Percentiles rank a stretch among this genome's conserved stretches.
Evolutionary conservation across 2,329 filamentous ascomycete genomes (phyloP).

Genomic region (Calonectria multiphialidica): DNA sequence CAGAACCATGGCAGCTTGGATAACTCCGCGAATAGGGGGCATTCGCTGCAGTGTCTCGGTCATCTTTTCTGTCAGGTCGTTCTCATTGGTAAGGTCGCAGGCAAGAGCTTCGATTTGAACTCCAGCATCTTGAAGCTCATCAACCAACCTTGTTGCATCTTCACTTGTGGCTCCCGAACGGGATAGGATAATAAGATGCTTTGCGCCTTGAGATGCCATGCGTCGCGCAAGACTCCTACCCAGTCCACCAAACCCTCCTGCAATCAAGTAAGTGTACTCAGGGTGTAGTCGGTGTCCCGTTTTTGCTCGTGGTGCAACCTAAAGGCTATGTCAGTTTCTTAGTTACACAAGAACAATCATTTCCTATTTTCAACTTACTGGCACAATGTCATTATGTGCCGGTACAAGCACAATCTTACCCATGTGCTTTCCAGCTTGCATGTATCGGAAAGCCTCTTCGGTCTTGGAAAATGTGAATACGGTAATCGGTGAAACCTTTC

Average conservation of each 20-base stretch:
- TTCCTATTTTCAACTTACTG: background rate
- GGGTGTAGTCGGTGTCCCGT: background rate
- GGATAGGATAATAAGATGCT: conserved; percentile 44
- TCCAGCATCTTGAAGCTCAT: background rate
- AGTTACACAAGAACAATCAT: background rate
- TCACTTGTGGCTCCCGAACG: conserved; percentile 41
- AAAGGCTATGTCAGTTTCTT: no score
- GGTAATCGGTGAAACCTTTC: background rate
- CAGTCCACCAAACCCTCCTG: conserved; percentile 15
- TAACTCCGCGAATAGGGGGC: conserved; percentile 4
- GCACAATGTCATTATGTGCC: background rate
- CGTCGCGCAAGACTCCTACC: conserved; percentile 4
- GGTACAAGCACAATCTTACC: conserved; percentile 19
- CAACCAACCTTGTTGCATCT: conserved; percentile 32
- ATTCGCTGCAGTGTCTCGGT: background rate
- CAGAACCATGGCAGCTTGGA: conserved; percentile 16
- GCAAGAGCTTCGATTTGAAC: background rate
- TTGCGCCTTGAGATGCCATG: conserved; percentile 20
- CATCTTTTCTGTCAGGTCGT: background rate
- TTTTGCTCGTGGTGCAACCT: background rate
- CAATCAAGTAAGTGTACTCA: conserved; percentile 2
- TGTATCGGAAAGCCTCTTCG: conserved; percentile 10
- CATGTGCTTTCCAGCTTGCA: conserved; percentile 26
- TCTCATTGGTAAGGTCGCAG: background rate
- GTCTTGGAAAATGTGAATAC: background rate